These are phyloP conservation scores for Apiospora hydei DNA, from an alignment of 2,329 filamentous ascomycete genomes.

Conservation along the genomic window DNA sequence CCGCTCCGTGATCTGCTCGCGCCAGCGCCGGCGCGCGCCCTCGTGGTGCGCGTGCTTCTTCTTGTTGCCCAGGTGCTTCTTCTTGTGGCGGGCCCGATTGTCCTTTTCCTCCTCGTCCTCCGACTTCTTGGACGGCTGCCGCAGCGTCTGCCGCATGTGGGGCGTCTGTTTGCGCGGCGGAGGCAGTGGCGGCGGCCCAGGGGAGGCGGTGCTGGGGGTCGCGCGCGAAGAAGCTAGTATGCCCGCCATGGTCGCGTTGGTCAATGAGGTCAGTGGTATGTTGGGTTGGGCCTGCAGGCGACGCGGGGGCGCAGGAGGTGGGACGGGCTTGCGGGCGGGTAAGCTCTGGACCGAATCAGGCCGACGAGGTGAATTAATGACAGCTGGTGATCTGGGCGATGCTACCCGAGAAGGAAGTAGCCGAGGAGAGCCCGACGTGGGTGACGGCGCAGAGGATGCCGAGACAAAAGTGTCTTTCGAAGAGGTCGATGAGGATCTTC, in stretches of 20 bases:
- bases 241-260: constrained; percentile 77
- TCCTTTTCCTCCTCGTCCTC: constrained; percentile 62
- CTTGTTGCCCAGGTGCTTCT: constrained; percentile 58
- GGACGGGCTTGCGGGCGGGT: constrained; percentile 21
- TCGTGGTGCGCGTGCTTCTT: constrained; percentile 80
- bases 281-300: constrained; percentile 41
- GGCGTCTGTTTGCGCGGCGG: constrained; percentile 47
- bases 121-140: constrained; percentile 57
- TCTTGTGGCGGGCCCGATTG: constrained; percentile 51
- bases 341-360: constrained; percentile 32
- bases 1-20: constrained; percentile 73
- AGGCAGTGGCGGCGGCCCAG: constrained; percentile 48
- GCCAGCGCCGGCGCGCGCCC: constrained; percentile 77
- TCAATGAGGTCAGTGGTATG: constrained; percentile 69
- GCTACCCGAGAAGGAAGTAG: constrained; percentile 32
- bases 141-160: constrained; percentile 70
- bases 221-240: constrained; percentile 72
- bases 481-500: constrained; percentile 43
- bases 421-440: constrained; percentile 39
- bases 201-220: constrained; percentile 47
- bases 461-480: constrained; percentile 56
- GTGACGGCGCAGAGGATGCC: constrained; percentile 47
- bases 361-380: constrained; percentile 21
- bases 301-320: constrained; percentile 29
- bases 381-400: constrained; percentile 25